Conservation (phyloP, 371 early-diverging fungal genomes). For the Amoeboaphelidium protococcarum region DNA sequence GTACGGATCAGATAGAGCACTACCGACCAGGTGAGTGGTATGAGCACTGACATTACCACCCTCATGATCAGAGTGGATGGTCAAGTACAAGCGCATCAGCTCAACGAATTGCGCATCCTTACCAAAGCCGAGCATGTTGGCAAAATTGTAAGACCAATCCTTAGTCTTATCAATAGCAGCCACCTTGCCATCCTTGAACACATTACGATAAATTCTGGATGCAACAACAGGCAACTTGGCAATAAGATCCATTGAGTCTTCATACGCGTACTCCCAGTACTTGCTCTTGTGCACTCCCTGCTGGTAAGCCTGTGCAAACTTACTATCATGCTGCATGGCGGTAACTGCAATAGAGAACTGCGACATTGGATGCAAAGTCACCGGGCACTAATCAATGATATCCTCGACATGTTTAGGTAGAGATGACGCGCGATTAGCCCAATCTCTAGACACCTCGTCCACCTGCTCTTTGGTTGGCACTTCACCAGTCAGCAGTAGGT, state of each 20-base stretch:
- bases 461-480: constrained; percentile 84
- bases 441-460: constrained; percentile 66
- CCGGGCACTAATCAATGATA: constrained; percentile 85
- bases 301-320: constrained; percentile 88
- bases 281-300: constrained; percentile 73
- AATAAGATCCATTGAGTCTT: constrained; percentile 90
- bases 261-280: constrained; percentile 89
- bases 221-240: constrained; percentile 91
- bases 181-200: constrained; percentile 86
- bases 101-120: constrained; percentile 78
- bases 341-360: constrained; percentile 87
- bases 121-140: constrained; percentile 68
- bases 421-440: no score
- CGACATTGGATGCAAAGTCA: constrained; percentile 93
- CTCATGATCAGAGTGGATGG: constrained; percentile 98
- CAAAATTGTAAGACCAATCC: constrained; percentile 86
- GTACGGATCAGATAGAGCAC: constrained; percentile 92
- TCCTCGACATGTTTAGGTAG: no score
- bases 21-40: constrained; percentile 78
- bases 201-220: constrained; percentile 92
- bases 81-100: constrained; percentile 90
- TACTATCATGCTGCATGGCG: constrained; percentile 78
- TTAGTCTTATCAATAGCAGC: constrained; percentile 45
- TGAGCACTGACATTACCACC: constrained; percentile 89
- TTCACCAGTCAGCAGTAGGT: constrained; percentile 91